Evolutionary conservation across 768 basidiomycete genomes (phyloP).

Genomic region (Mrakia gelida): DNA sequence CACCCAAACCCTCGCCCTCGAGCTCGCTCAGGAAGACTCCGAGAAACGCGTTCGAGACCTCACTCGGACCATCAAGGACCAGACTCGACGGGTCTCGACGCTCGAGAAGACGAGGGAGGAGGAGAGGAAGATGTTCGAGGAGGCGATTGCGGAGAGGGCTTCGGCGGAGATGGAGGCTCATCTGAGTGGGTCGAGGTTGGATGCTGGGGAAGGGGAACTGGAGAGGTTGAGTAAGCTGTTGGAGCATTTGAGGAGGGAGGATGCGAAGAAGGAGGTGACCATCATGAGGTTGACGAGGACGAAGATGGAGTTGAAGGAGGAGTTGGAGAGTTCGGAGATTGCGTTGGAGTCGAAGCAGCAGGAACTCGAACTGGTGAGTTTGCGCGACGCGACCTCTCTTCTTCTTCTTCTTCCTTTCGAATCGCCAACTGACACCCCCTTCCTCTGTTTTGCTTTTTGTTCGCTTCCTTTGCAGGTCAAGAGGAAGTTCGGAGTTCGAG

Average conservation of each 20-base stretch:
- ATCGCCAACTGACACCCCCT: constrained; percentile 2
- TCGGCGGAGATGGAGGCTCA: constrained; percentile 56
- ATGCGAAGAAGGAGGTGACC: constrained; percentile 39
- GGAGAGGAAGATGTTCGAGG: constrained; percentile 52
- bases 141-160: constrained; percentile 38
- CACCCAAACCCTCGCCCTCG: constrained; percentile 55
- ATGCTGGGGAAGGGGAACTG: constrained; percentile 53
- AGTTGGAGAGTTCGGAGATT: constrained; percentile 67
- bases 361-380: constrained; percentile 77
- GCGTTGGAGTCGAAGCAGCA: constrained; percentile 92
- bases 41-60: constrained; percentile 54
- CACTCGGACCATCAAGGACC: constrained; percentile 36
- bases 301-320: constrained; percentile 11
- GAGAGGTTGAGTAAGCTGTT: constrained; percentile 65
- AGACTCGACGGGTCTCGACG: constrained; percentile 48
- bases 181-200: constrained; percentile 52
- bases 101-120: constrained; percentile 52
- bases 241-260: constrained; percentile 67
- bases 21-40: constrained; percentile 56
- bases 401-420: not conserved
- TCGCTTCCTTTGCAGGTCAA: constrained; percentile 38
- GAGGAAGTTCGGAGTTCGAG: constrained; percentile 40
- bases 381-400: not conserved
- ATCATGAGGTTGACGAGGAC: constrained; percentile 19
- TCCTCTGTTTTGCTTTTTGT: not conserved